Evolutionary conservation across 164 flowering plant species (phyloP), one percentile per base, ranked within the genome.

Genomic region (Hamamelis virginiana): DNA sequence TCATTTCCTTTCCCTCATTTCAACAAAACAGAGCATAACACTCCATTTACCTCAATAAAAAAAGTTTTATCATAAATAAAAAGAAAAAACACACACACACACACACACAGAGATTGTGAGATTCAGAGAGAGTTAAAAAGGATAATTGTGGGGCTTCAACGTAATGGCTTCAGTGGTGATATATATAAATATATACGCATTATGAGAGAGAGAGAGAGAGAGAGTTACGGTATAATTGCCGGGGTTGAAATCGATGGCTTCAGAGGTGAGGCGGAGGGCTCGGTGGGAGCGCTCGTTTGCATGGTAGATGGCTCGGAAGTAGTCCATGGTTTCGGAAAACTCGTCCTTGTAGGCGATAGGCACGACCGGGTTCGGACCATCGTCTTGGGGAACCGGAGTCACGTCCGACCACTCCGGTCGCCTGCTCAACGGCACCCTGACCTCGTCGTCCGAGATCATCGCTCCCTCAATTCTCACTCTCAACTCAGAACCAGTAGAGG

Each of bases 321-420:
- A 95, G 76, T 84, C 86, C 99, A 95, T 95, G 69, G 88, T 81
- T 69, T 95, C 94, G 1, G 71, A 59, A 83, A 95, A 95, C 1
- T 86, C 91, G 4, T 84, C 87, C 38, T 69, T 84, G 87, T 95
- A 92, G 62, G 86, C 87, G 38, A 95, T 95, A 15, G 97, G 86
- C 0, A 95, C 99, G 1, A 95, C 91, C 6, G 98, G 96, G 64
- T 84, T 84, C 9, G 91, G 94, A 26, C 99, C 98, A 48, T 95
- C 99, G 76, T 95, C 83, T 70, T 95, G 98, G 0, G 89, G 89
- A 4, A 92, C 57, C 14, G 97, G 99, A 47, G 51, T 81, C 23
- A 95, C 86, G 68, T 95, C 97, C 0, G 87, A 72, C 92, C 94
- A 95, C 70, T 91, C 98, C 9, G 78, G 68, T 57, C 92, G 75